Evolutionary conservation across 169 alveolate genomes (phyloP), one percentile per base, ranked within the genome.

Genomic region (Plasmodium gonderi): DNA sequence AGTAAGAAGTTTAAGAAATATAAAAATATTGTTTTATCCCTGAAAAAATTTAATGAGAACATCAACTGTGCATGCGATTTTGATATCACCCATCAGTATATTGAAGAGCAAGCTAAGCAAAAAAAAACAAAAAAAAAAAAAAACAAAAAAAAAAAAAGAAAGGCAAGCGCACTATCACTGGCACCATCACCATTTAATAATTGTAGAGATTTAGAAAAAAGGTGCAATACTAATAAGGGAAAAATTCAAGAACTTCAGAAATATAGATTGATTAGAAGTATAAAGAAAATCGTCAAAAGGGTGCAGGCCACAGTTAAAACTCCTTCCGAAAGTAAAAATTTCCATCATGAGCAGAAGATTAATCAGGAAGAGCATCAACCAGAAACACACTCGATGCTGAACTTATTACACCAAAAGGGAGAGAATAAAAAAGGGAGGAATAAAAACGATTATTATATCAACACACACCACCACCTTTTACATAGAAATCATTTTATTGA

Each of bases 21-120:
- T 68, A 82, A 82, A 26, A 82, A 74, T 44, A 68, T 68, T 69
- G 64, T 82, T 17, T 38, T 82, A 33, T 14, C 83, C 33, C 40
- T 82, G 64, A 82, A 82, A 31, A 69, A 49, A 45, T 3, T 82
- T 68, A 82, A 82, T 45, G 92, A 82, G 23, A 82, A 49, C 38
- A 26, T 82, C 23, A n/a, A 44, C 31, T 82, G 31, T 51, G n/a
- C 92, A 20, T 40, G 40, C 8, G 31, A n/a, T 17, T 60, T 29
- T 60, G 12, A 75, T 45, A 33, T 17, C 12, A 31, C 29, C 23
- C n/a, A 75, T 31, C 23, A 3, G 65, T 38, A 12, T 75, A 29
- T 75, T 23, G 23, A 40, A 8, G 72, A 60, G 26, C 40, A 60
- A 36, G 72, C 17, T 1, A 60, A 5, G 72, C 72, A 20, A 60